Percentiles rank a stretch among this genome's conserved stretches.
phyloP scores from a whole-genome alignment of 2,329 filamentous ascomycete species.

The Raffaelea ambrosiae region DNA sequence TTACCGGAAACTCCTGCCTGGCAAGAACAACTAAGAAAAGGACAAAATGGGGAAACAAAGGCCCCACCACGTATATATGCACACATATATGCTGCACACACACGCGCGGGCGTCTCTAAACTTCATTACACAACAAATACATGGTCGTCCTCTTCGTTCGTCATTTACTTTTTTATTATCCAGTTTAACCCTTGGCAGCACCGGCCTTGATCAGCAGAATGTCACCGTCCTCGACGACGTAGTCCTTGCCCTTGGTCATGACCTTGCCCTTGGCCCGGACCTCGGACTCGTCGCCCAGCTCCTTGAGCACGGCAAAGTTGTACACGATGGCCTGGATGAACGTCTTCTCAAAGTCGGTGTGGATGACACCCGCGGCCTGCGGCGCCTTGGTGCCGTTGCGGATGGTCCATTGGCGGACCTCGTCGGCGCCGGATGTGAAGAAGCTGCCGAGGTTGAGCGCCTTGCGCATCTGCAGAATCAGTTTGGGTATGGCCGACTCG shows the following conservation, averaged over 20 bases:
- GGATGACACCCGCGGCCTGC: slow-evolving; percentile 93
- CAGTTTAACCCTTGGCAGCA: slow-evolving; percentile 59
- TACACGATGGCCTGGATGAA: slow-evolving; percentile 96
- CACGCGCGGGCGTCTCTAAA: no score
- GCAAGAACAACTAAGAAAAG: neutral
- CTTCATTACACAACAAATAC: no score
- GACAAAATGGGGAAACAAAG: no score
- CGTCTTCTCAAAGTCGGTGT: slow-evolving; percentile 98
- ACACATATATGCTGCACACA: no score
- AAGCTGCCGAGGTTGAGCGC: slow-evolving; percentile 84
- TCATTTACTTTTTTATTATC: neutral
- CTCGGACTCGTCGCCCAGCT: slow-evolving; percentile 78
- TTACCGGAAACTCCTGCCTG: no score
- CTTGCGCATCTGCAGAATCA: slow-evolving; percentile 89
- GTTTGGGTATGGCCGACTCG: slow-evolving; percentile 85
- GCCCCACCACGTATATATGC: neutral
- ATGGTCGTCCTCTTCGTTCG: neutral
- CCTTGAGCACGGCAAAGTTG: slow-evolving; percentile 74
- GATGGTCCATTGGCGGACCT: slow-evolving; percentile 98
- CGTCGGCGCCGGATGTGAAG: slow-evolving; percentile 93
- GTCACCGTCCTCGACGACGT: slow-evolving; percentile 77
- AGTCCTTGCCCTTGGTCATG: slow-evolving; percentile 98
- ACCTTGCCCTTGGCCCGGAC: slow-evolving; percentile 90
- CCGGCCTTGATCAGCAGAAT: slow-evolving; percentile 84
- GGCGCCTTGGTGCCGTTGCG: slow-evolving; percentile 95